phyloP scores from a whole-genome alignment of 768 basidiomycete species.

The Sarcomyxa edulis region DNA sequence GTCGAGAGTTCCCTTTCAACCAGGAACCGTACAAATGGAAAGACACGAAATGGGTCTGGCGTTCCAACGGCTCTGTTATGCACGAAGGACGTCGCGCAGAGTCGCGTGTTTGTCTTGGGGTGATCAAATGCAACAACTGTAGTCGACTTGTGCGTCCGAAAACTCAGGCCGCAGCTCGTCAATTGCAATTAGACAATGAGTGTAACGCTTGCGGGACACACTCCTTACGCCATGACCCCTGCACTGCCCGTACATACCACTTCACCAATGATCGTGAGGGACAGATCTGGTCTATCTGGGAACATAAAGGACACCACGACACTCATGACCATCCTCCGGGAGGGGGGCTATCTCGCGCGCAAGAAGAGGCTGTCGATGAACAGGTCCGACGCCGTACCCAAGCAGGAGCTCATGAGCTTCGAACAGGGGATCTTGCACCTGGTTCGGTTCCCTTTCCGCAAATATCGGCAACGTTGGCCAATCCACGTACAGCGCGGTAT shows the following conservation, averaged over 20 bases:
- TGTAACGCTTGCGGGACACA: neutral
- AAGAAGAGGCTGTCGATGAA: constrained; percentile 6
- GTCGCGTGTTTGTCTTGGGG: neutral
- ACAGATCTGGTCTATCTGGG: constrained; percentile 4
- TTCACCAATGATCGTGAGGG: neutral
- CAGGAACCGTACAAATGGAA: neutral
- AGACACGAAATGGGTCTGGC: neutral
- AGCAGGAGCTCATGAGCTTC: constrained; percentile 13
- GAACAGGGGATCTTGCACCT: constrained; percentile 10
- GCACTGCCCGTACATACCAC: neutral
- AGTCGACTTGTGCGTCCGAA: neutral
- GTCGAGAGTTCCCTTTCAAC: neutral
- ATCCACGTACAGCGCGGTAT: constrained; percentile 14
- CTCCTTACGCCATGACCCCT: neutral
- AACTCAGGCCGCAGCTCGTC: no score
- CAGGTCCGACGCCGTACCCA: constrained; percentile 11
- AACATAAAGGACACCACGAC: constrained; percentile 10
- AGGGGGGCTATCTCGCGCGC: constrained; percentile 2
- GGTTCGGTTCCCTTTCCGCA: constrained; percentile 14
- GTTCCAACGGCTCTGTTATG: neutral
- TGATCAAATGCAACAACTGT: neutral
- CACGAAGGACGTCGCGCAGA: neutral
- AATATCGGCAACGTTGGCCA: constrained; percentile 12
- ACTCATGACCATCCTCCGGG: constrained; percentile 10
- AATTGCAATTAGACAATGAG: neutral